These are phyloP conservation scores for Chaetomium globosum DNA, from an alignment of 2,329 filamentous ascomycete species.

Conservation along the genomic window DNA sequence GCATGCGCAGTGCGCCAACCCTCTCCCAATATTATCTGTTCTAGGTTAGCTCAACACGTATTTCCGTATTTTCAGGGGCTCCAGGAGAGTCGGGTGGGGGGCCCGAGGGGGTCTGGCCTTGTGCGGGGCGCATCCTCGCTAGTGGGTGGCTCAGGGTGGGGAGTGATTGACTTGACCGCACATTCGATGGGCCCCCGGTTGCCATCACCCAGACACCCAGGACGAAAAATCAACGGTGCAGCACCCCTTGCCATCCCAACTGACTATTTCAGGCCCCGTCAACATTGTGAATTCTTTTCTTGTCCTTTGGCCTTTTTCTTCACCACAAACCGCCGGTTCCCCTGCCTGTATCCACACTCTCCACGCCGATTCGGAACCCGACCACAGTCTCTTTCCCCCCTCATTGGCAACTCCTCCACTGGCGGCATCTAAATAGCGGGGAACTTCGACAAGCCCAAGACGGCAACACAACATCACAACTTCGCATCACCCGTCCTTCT, in stretches of 20 bases:
- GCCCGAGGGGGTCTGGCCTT: constrained; percentile 11
- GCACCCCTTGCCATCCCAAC: constrained; percentile 9
- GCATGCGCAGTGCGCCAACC: no score
- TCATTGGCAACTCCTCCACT: constrained; percentile 1
- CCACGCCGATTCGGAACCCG: not conserved
- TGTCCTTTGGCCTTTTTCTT: constrained; percentile 11
- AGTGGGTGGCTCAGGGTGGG: not conserved
- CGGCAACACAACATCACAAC: constrained; percentile 2
- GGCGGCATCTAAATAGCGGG: constrained; percentile 8
- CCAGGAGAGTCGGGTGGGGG: constrained; percentile 1
- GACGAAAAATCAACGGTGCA: constrained; percentile 31
- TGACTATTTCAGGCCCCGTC: constrained; percentile 28
- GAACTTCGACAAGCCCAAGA: not conserved
- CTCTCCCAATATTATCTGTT: not conserved
- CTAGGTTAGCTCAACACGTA: not conserved
- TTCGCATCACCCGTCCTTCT: not conserved
- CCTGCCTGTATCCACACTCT: constrained; percentile 11
- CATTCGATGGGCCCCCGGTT: constrained; percentile 13
- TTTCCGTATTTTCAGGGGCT: constrained; percentile 10
- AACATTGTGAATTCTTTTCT: constrained; percentile 8
- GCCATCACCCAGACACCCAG: constrained; percentile 25
- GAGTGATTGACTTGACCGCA: constrained; percentile 20
- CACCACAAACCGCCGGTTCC: constrained; percentile 14
- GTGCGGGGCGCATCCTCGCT: constrained; percentile 14
- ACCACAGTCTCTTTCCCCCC: constrained; percentile 3